A percentile compares a stretch with the other conserved stretches of the same genome.
phyloP scores from a whole-genome alignment of 2,329 filamentous ascomycete genomes.

The Neofusicoccum ribis region DNA sequence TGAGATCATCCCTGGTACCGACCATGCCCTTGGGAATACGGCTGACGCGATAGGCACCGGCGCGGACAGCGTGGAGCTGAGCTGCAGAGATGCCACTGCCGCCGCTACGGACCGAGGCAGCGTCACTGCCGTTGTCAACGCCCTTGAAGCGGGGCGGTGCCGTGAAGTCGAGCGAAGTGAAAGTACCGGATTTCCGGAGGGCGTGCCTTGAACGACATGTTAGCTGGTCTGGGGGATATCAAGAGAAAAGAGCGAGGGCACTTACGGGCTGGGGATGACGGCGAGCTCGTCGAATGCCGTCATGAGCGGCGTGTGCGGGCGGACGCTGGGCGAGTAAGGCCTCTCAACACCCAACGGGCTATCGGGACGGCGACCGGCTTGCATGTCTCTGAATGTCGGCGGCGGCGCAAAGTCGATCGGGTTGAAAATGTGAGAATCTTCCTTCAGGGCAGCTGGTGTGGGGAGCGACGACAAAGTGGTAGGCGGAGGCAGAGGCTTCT shows the following conservation, averaged over 20 bases:
- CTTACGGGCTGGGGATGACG: constrained; percentile 87
- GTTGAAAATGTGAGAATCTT: constrained; percentile 71
- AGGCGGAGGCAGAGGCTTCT: constrained; percentile 69
- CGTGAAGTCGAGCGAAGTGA: constrained; percentile 78
- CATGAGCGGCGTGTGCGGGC: constrained; percentile 74
- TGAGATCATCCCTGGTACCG: constrained; percentile 70
- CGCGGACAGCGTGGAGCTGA: constrained; percentile 71
- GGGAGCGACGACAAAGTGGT: constrained; percentile 73
- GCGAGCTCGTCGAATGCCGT: constrained; percentile 85
- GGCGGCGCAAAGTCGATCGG: constrained; percentile 88
- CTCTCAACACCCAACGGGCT: constrained; percentile 59
- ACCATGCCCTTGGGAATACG: constrained; percentile 79
- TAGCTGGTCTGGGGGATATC: constrained; percentile 26
- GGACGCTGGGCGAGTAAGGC: constrained; percentile 73
- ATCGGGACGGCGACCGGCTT: constrained; percentile 63
- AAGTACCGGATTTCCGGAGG: constrained; percentile 75
- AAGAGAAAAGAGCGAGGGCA: constrained; percentile 31
- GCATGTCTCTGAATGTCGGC: constrained; percentile 59
- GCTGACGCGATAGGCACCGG: constrained; percentile 82
- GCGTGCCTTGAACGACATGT: constrained; percentile 55
- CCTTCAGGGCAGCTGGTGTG: constrained; percentile 79
- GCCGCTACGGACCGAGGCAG: constrained; percentile 63
- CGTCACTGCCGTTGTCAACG: constrained; percentile 44
- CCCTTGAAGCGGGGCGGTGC: constrained; percentile 71
- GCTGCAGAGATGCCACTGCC: constrained; percentile 73